phyloP scores from a whole-genome alignment of 2,329 filamentous ascomycete species.

The Bisporella sp. region DNA sequence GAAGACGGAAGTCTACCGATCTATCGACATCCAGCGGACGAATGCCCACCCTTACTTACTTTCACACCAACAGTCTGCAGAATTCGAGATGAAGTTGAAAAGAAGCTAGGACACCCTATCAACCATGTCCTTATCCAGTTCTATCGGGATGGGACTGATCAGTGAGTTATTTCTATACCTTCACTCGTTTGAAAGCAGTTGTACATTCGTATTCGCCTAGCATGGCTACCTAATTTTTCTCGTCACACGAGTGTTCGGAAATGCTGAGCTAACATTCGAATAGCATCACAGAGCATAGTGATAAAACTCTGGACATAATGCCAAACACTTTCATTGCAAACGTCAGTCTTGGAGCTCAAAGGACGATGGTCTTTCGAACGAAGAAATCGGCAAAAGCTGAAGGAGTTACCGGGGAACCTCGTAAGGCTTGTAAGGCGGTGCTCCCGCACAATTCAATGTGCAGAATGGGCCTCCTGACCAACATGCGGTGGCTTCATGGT shows the following conservation, averaged over 20 bases:
- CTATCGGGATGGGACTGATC: constrained; percentile 83
- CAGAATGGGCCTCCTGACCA: constrained; percentile 72
- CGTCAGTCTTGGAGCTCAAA: constrained; percentile 83
- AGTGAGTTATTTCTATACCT: constrained; percentile 25
- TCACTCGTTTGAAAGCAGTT: too few relatives aligned
- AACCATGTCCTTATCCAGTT: constrained; percentile 93
- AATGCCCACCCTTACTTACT: constrained; percentile 67
- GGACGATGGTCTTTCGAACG: constrained; percentile 82
- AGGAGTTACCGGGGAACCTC: constrained; percentile 12
- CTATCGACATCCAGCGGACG: constrained; percentile 92
- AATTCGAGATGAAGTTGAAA: constrained; percentile 64
- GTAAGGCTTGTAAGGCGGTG: constrained; percentile 48
- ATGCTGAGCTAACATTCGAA: too few relatives aligned
- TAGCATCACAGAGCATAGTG: constrained; percentile 84
- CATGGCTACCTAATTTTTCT: too few relatives aligned
- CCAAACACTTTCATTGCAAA: constrained; percentile 81
- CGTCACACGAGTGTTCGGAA: too few relatives aligned
- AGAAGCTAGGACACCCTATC: constrained; percentile 66
- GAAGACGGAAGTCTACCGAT: constrained; percentile 71
- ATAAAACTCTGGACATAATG: constrained; percentile 91
- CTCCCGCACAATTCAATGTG: constrained; percentile 89
- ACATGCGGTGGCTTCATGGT: constrained; percentile 84
- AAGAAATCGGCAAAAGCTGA: constrained; percentile 53
- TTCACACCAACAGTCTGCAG: constrained; percentile 68
- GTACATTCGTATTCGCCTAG: too few relatives aligned